phyloP scores from a whole-genome alignment of 441 rosid genomes.

The Bruguiera hainesii region DNA sequence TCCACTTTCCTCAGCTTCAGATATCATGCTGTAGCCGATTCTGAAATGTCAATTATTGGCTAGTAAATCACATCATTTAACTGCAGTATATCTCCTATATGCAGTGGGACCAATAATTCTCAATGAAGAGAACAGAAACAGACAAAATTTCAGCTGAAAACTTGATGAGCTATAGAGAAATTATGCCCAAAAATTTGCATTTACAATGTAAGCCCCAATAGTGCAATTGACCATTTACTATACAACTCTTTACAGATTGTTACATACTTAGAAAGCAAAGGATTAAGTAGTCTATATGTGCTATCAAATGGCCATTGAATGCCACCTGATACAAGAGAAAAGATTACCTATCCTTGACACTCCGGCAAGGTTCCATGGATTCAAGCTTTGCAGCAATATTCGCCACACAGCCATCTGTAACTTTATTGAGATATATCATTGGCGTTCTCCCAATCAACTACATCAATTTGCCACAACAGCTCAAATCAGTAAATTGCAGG shows the following conservation, averaged over 20 bases:
- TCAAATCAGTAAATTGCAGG: constrained; percentile 22
- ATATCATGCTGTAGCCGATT: constrained; percentile 78
- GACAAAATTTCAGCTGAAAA: no score
- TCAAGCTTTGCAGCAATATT: constrained; percentile 90
- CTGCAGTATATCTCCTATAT: neutral
- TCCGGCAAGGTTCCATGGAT: constrained; percentile 93
- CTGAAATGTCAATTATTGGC: constrained; percentile 35
- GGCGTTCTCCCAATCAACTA: constrained; percentile 94
- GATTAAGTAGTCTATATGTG: neutral
- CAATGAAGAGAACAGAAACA: no score
- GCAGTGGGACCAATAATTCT: neutral
- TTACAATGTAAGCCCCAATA: neutral
- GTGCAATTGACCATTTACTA: neutral
- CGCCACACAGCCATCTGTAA: constrained; percentile 70
- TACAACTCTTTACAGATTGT: neutral
- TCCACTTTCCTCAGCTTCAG: constrained; percentile 83
- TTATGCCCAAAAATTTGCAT: constrained; percentile 1
- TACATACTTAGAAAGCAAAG: neutral
- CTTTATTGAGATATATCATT: constrained; percentile 87
- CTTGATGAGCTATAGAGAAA: constrained; percentile 8
- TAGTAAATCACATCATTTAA: constrained; percentile 13
- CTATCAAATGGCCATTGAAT: neutral
- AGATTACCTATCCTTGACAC: constrained; percentile 83
- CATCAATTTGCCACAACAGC: constrained; percentile 34
- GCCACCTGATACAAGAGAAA: constrained; percentile 2